These are phyloP conservation scores for Penicillium sp. DNA, from an alignment of 2,329 filamentous ascomycete species.

Conservation along the genomic window DNA sequence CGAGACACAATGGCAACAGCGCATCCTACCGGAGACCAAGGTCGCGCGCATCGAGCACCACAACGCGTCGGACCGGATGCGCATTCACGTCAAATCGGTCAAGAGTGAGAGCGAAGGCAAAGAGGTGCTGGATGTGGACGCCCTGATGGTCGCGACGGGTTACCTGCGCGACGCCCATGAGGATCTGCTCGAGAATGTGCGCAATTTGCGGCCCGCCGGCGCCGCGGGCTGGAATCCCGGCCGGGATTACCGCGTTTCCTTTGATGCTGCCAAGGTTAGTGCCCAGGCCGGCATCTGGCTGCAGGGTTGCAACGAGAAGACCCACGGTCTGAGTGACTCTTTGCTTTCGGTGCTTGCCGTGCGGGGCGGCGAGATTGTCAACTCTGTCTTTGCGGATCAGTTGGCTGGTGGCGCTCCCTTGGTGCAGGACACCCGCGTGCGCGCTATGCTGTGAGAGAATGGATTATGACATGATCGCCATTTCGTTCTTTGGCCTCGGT, in stretches of 20 bases:
- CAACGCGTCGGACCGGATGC: conserved; percentile 52
- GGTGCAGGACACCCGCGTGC: conserved; percentile 36
- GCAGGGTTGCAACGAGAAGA: conserved; percentile 90
- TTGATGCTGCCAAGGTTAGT: conserved; percentile 67
- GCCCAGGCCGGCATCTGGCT: conserved; percentile 79
- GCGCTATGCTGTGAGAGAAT: conserved; percentile 33
- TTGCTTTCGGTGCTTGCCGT: conserved; percentile 75
- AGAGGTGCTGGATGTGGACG: conserved; percentile 71
- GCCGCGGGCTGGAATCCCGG: conserved; percentile 63
- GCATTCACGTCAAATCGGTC: conserved; percentile 59
- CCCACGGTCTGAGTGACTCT: conserved; percentile 83
- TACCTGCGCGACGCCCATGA: conserved; percentile 79
- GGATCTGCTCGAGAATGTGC: conserved; percentile 67
- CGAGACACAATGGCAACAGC: conserved; percentile 74
- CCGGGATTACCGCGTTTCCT: conserved; percentile 76
- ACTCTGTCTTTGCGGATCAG: conserved; percentile 65
- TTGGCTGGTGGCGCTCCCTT: conserved; percentile 25
- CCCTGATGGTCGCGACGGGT: conserved; percentile 83
- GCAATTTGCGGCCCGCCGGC: conserved; percentile 62
- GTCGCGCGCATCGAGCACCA: conserved; percentile 62
- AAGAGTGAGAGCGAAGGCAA: conserved; percentile 40
- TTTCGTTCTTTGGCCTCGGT: background rate
- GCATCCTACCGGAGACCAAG: conserved; percentile 69
- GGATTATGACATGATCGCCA: background rate
- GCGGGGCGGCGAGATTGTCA: conserved; percentile 73